Evolutionary conservation across 345 rosid genomes (phyloP).

Genomic region (Noccaea caerulescens): DNA sequence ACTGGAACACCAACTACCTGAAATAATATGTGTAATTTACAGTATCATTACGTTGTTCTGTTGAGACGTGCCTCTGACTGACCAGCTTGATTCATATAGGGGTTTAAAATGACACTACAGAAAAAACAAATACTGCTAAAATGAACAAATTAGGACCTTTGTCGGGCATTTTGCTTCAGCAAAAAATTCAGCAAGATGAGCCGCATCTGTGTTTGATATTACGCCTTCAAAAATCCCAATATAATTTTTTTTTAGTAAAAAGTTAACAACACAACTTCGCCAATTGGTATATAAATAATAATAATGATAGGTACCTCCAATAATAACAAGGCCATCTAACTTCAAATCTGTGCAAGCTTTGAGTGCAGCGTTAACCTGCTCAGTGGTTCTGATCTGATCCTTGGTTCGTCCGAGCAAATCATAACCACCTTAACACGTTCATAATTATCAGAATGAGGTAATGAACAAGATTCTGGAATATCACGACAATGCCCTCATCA

Average conservation of each 20-base stretch:
- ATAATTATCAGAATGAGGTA: conserved; percentile 30
- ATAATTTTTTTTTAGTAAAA: conserved; percentile 21
- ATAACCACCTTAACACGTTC: conserved; percentile 71
- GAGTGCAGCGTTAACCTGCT: conserved; percentile 90
- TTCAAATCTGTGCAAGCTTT: conserved; percentile 82
- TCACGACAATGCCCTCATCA: conserved; percentile 15
- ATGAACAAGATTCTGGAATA: conserved; percentile 25
- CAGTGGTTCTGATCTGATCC: conserved; percentile 96
- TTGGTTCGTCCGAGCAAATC: conserved; percentile 95
- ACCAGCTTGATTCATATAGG: conserved; percentile 5
- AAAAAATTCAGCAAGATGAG: conserved; percentile 97
- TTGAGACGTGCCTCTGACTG: neutral
- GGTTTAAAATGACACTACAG: neutral
- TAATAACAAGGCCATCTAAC: conserved; percentile 92
- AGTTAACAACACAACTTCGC: conserved; percentile 5
- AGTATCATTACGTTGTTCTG: neutral
- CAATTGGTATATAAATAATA: neutral
- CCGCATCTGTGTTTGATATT: conserved; percentile 96
- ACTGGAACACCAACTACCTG: conserved; percentile 99
- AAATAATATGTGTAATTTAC: conserved; percentile 3
- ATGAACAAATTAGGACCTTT: conserved; percentile 50
- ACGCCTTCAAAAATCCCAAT: conserved; percentile 64
- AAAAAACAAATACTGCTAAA: neutral
- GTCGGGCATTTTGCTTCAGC: conserved; percentile 86
- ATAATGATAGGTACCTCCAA: conserved; percentile 72